phyloP scores from a whole-genome alignment of 257 asterid species.

The Solanum dulcamara region DNA sequence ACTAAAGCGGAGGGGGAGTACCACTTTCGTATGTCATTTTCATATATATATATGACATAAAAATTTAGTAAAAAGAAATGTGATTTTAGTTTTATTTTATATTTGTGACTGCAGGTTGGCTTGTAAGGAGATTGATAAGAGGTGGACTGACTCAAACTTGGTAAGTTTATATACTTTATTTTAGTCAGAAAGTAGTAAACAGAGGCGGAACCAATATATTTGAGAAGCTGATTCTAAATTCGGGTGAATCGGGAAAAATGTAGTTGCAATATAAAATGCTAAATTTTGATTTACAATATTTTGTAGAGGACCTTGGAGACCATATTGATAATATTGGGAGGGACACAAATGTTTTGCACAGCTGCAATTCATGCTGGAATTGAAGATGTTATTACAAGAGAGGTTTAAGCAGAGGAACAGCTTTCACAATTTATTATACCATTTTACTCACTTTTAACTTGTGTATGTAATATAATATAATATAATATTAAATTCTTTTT shows the following conservation, averaged over 20 bases:
- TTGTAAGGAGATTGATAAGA: constrained; percentile 79
- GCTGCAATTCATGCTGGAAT: constrained; percentile 57
- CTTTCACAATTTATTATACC: background rate
- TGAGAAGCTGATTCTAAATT: background rate
- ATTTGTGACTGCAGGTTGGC: constrained; percentile 48
- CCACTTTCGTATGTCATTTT: background rate
- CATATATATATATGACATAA: background rate
- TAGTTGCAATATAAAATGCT: background rate
- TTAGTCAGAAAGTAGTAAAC: background rate
- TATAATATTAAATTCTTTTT: background rate
- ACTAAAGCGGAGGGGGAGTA: background rate
- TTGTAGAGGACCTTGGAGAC: constrained; percentile 71
- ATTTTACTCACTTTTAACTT: background rate
- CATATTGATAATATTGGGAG: constrained; percentile 55
- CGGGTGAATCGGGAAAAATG: background rate
- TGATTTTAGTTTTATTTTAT: background rate
- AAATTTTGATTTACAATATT: background rate
- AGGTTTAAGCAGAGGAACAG: background rate
- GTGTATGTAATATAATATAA: background rate
- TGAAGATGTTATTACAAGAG: constrained; percentile 5
- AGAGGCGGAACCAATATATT: background rate
- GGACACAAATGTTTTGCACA: constrained; percentile 61
- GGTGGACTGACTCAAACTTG: constrained; percentile 61
- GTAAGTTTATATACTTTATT: constrained; percentile 19
- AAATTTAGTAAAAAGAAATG: background rate